Evolutionary conservation across 2,329 filamentous ascomycete genomes (phyloP).

Genomic region (Grosmannia huntii): DNA sequence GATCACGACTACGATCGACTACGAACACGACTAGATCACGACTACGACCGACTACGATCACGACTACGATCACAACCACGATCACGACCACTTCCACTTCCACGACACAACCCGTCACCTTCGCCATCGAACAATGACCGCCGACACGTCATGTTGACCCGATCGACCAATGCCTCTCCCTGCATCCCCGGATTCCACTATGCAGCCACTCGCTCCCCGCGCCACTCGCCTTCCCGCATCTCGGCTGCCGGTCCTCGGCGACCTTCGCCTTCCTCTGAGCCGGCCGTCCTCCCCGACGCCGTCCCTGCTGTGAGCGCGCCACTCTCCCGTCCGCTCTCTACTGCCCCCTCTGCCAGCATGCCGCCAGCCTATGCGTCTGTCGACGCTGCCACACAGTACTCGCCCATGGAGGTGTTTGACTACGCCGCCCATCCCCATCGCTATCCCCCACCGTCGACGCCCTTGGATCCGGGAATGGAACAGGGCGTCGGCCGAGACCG

Average conservation of each 20-base stretch:
- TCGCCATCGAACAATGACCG: conserved; percentile 2
- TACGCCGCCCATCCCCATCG: conserved; percentile 16
- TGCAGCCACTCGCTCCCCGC: conserved; percentile 31
- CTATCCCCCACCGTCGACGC: conserved; percentile 2
- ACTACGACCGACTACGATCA: too few relatives aligned
- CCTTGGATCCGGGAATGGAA: conserved; percentile 16
- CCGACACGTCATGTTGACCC: conserved; percentile 38
- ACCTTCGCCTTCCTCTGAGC: conserved; percentile 6
- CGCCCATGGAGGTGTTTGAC: conserved; percentile 33
- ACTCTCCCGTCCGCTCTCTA: conserved; percentile 1
- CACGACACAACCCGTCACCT: too few relatives aligned
- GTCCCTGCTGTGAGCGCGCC: neutral
- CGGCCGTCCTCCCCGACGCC: neutral
- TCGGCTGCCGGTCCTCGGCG: conserved; percentile 8
- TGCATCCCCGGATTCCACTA: conserved; percentile 30
- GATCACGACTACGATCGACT: neutral
- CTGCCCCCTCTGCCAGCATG: neutral
- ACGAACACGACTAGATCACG: too few relatives aligned
- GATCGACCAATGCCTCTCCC: conserved; percentile 43
- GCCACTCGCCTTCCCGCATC: conserved; percentile 27
- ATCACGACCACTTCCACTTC: too few relatives aligned
- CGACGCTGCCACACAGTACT: conserved; percentile 35
- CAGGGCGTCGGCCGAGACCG: conserved; percentile 7
- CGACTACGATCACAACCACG: too few relatives aligned
- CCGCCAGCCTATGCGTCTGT: conserved; percentile 14